phyloP scores from a whole-genome alignment of 1,284 basidiomycete genomes.

The Tylopilus sp. region DNA sequence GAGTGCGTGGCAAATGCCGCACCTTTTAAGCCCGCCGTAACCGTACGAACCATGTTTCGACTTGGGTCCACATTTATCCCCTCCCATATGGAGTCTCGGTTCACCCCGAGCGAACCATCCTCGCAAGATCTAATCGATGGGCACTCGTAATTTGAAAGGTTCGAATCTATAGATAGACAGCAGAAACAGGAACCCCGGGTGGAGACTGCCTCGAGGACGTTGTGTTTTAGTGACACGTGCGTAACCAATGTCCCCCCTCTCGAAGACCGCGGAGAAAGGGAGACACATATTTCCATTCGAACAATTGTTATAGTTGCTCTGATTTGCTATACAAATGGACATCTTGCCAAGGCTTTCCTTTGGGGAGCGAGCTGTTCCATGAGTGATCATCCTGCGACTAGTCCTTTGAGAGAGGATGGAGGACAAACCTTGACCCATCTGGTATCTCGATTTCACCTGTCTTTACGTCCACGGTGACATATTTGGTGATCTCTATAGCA shows the following conservation, averaged over 20 bases:
- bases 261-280: slow-evolving; percentile 24
- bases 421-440: slow-evolving; percentile 40
- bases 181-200: slow-evolving; percentile 32
- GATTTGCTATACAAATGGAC: slow-evolving; percentile 34
- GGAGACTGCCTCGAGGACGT: slow-evolving; percentile 26
- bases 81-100: slow-evolving; percentile 15
- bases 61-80: slow-evolving; percentile 9
- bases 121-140: slow-evolving; percentile 19
- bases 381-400: slow-evolving; percentile 4
- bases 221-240: slow-evolving; percentile 25
- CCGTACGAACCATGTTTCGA: slow-evolving; percentile 11
- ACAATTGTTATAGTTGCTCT: slow-evolving; percentile 10
- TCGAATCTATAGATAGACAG: slow-evolving; percentile 32
- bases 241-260: slow-evolving; percentile 8
- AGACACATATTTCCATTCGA: slow-evolving; percentile 6
- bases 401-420: slow-evolving; percentile 5
- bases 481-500: slow-evolving; percentile 67
- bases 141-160: slow-evolving; percentile 1
- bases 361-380: slow-evolving; percentile 40
- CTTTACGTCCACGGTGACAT: slow-evolving; percentile 48
- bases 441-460: slow-evolving; percentile 67
- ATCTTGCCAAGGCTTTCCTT: slow-evolving; percentile 53
- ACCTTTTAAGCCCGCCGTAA: slow-evolving; percentile 17
- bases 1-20: slow-evolving; percentile 16
- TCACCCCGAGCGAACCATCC: slow-evolving; percentile 19